phyloP scores from a whole-genome alignment of 192 early-diverging fungal genomes.

The Fimicolochytrium jonesii region DNA sequence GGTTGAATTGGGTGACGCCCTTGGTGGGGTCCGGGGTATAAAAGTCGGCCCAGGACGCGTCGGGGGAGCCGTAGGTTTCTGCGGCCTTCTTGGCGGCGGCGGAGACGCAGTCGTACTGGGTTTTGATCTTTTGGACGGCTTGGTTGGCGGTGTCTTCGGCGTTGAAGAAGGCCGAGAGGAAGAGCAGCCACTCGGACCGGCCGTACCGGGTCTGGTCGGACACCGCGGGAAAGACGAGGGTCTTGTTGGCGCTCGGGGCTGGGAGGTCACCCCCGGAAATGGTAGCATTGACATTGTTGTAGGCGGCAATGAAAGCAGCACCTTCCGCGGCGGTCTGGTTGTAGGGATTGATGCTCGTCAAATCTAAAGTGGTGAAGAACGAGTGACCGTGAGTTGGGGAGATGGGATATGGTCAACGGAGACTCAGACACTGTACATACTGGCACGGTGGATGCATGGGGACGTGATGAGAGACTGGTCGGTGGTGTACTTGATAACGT shows the following conservation, averaged over 20 bases:
- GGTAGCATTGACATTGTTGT: neutral
- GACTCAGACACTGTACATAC: no score
- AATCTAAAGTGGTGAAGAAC: no score
- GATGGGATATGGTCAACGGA: no score
- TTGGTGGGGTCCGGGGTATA: neutral
- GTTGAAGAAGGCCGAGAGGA: slow-evolving; percentile 16
- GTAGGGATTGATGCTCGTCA: no score
- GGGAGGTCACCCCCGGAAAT: neutral
- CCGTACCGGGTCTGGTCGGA: neutral
- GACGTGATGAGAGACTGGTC: neutral
- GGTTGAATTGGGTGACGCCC: no score
- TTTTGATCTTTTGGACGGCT: neutral
- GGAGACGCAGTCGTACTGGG: slow-evolving; percentile 12
- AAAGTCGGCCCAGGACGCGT: neutral
- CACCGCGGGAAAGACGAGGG: neutral
- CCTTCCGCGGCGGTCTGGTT: neutral
- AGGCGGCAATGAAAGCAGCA: neutral
- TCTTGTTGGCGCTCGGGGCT: neutral
- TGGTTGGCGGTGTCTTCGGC: slow-evolving; percentile 1
- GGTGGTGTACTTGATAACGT: slow-evolving; percentile 7
- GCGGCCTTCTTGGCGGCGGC: slow-evolving; percentile 1
- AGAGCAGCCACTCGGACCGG: slow-evolving; percentile 11
- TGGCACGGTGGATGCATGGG: neutral
- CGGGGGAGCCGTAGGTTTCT: neutral
- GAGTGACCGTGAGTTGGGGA: no score